Evolutionary conservation across 129 eudicot species (phyloP), one percentile per base, ranked within the genome.

Genomic region (Ambrosia trifida): DNA sequence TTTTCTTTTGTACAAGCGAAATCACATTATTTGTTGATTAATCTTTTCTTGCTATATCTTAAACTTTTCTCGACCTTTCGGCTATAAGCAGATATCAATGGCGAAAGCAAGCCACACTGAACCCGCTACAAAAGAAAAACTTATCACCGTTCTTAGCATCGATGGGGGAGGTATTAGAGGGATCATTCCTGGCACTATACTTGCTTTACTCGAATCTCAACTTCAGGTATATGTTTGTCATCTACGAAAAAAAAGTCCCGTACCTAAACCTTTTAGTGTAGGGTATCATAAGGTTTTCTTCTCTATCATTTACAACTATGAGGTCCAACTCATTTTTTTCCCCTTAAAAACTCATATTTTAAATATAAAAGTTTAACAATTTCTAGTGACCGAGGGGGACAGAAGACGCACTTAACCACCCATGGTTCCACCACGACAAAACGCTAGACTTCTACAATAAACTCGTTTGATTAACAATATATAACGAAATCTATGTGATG

Each of bases 131-230:
- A 49, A 66, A 4, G 85, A 81, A 16, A 81, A 78, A 4, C 76
- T 81, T 12, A 82, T 85, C 50, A 83, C 88, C 2, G 6, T 86
- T 76, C 82, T 86, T 47, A 86, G 91, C 79, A 80, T 86, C 16
- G 91, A 86, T 63, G 91, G 91, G 32, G 91, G 91, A 0, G 91
- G 91, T 33, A 68, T 86, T 53, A 74, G 91, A 38, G 91, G 91
- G 50, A 70, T 86, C 40, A 86, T 86, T 73, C 87, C 91, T 14
- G 83, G 82, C 31, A 75, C 79, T 50, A 71, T 86, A 46, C 91
- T 86, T 17, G 69, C 64, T 24, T 83, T 47, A 68, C 79, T 86
- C 31, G 91, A 86, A 79, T 74, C 85, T 45, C 78, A 86, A 68
- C 88, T 86, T 57, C 88, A 83, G 85, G 91, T 83, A 74, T 20